A percentile compares a stretch with the other conserved stretches of the same genome.
Evolutionary conservation across 2,329 filamentous ascomycete species (phyloP).

Genomic region (Helotiales sp.): DNA sequence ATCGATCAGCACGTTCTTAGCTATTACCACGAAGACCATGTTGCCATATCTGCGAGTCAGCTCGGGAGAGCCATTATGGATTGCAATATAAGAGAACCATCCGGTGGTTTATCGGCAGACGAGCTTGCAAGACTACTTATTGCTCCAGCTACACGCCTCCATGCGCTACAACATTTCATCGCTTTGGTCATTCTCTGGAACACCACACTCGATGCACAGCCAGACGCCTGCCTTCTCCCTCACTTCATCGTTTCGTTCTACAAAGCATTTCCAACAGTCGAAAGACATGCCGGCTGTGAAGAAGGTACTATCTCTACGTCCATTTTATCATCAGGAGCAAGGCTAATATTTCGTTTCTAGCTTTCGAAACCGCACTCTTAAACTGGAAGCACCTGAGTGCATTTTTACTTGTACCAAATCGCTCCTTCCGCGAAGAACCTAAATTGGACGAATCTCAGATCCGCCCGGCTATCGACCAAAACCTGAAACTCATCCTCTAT

Average conservation of each 20-base stretch:
- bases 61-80: background rate
- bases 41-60: background rate
- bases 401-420: constrained; percentile 1
- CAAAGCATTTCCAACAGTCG: background rate
- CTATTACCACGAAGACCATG: constrained; percentile 37
- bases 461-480: background rate
- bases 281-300: constrained; percentile 3
- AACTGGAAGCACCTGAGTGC: constrained; percentile 11
- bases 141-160: background rate
- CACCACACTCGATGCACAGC: background rate
- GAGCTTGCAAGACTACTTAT: constrained; percentile 4
- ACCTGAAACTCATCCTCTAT: background rate
- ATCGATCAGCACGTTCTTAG: constrained; percentile 43
- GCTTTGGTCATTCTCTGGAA: constrained; percentile 4
- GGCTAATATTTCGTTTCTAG: background rate
- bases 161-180: constrained; percentile 3
- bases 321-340: background rate
- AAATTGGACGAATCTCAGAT: background rate
- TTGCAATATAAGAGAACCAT: background rate
- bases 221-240: background rate
- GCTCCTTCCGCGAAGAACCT: constrained; percentile 2
- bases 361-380: constrained; percentile 4
- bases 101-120: background rate
- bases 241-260: background rate
- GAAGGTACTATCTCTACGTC: background rate